These are phyloP conservation scores for Ophiorrhiza pumila DNA, from an alignment of 257 asterid genomes.

Conservation along the genomic window DNA sequence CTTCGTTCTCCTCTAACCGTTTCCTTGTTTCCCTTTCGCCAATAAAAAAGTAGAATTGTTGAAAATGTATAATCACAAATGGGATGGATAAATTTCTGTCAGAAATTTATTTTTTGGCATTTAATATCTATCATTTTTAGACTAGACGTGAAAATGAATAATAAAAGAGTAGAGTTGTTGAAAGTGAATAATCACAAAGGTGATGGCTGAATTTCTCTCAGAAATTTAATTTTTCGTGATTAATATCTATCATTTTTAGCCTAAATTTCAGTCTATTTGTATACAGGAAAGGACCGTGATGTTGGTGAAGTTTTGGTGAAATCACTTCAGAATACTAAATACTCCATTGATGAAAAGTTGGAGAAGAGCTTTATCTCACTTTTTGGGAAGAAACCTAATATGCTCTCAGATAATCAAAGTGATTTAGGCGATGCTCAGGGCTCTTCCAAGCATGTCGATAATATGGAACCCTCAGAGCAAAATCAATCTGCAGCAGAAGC, in stretches of 20 bases:
- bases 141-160: too few relatives aligned
- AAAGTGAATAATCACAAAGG: neutral
- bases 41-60: neutral
- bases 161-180: too few relatives aligned
- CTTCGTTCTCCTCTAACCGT: neutral
- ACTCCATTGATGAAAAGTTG: slow-evolving; percentile 79
- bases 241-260: neutral
- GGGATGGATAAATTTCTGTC: neutral
- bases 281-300: slow-evolving; percentile 72
- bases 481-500: slow-evolving; percentile 35
- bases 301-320: slow-evolving; percentile 85
- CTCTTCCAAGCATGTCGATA: slow-evolving; percentile 20
- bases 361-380: slow-evolving; percentile 64
- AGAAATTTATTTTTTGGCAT: neutral
- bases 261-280: slow-evolving; percentile 13
- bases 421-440: slow-evolving; percentile 33
- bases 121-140: neutral
- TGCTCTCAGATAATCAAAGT: slow-evolving; percentile 30
- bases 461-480: slow-evolving; percentile 38
- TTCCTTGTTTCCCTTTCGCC: neutral
- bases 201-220: neutral
- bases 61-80: neutral
- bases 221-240: neutral
- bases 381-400: slow-evolving; percentile 49
- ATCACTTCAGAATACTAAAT: slow-evolving; percentile 76